Conservation (phyloP, 1,139 yeast species). For the Yamadazyma conglobata region DNA sequence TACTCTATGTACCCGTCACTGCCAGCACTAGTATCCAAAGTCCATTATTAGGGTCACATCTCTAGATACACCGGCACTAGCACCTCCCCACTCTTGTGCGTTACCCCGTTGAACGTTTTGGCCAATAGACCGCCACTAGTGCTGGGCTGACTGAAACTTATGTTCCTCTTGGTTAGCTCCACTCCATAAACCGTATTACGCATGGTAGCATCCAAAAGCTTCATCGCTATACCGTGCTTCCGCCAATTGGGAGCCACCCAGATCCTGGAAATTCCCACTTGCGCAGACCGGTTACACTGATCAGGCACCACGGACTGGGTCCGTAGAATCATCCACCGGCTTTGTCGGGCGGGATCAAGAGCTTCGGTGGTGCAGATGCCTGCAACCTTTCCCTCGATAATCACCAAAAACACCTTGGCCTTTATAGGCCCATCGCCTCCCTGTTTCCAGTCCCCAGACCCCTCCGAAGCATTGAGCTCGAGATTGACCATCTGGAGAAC, state of each 20-base stretch:
- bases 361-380: conserved; percentile 52
- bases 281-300: conserved; percentile 25
- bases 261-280: conserved; percentile 61
- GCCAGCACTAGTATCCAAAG: no score
- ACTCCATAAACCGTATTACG: conserved; percentile 52
- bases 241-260: conserved; percentile 59
- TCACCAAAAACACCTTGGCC: conserved; percentile 48
- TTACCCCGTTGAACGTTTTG: conserved; percentile 43
- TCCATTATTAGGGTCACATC: conserved; percentile 1
- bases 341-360: conserved; percentile 21
- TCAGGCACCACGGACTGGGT: conserved; percentile 34
- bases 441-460: conserved; percentile 45
- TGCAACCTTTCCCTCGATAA: conserved; percentile 40
- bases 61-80: conserved; percentile 52
- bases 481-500: conserved; percentile 50
- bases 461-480: conserved; percentile 58
- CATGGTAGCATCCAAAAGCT: conserved; percentile 40
- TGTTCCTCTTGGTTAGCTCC: conserved; percentile 31
- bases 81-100: conserved; percentile 47
- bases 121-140: conserved; percentile 59
- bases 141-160: conserved; percentile 76
- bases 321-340: conserved; percentile 48
- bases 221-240: conserved; percentile 45
- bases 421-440: conserved; percentile 15
- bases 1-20: no score